Conservation (phyloP, 2,329 filamentous ascomycete genomes). For the Sordariomycetes sp. region DNA sequence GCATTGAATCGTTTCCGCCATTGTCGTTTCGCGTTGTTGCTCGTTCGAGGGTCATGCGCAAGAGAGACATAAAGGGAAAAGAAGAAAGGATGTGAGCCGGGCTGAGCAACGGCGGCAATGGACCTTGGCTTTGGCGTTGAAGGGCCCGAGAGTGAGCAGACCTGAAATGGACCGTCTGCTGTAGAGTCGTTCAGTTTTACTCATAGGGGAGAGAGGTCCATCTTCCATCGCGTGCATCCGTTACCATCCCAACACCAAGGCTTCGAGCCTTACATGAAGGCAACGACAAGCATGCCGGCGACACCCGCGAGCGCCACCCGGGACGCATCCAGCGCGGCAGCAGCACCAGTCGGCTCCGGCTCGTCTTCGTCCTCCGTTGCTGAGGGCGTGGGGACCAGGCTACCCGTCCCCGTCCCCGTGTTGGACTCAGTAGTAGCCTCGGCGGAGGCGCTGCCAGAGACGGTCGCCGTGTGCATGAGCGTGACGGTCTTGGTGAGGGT, state of each 20-base stretch:
- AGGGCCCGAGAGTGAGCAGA: background rate
- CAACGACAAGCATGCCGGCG: slow-evolving; percentile 33
- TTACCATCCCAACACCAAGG: background rate
- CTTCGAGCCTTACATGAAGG: slow-evolving; percentile 29
- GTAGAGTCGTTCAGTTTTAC: background rate
- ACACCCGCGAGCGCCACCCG: slow-evolving; percentile 33
- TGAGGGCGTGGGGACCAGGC: slow-evolving; percentile 15
- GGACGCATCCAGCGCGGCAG: slow-evolving; percentile 28
- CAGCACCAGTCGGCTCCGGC: slow-evolving; percentile 9
- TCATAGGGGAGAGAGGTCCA: background rate
- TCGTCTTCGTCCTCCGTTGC: slow-evolving; percentile 20
- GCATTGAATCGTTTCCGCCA: background rate
- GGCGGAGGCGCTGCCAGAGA: slow-evolving; percentile 19
- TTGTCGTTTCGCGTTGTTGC: background rate
- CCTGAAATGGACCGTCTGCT: background rate
- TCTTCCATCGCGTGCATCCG: background rate
- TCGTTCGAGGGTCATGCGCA: background rate
- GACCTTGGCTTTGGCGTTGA: background rate
- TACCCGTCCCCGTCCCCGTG: slow-evolving; percentile 9
- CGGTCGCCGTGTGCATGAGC: slow-evolving; percentile 25
- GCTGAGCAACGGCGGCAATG: background rate
- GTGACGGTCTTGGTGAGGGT: slow-evolving; percentile 38
- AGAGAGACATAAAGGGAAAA: background rate
- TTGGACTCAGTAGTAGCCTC: slow-evolving; percentile 14
- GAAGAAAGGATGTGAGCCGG: slow-evolving; percentile 4